Evolutionary conservation across 371 early-diverging fungal genomes (phyloP).

Genomic region (Mortierella sp.): DNA sequence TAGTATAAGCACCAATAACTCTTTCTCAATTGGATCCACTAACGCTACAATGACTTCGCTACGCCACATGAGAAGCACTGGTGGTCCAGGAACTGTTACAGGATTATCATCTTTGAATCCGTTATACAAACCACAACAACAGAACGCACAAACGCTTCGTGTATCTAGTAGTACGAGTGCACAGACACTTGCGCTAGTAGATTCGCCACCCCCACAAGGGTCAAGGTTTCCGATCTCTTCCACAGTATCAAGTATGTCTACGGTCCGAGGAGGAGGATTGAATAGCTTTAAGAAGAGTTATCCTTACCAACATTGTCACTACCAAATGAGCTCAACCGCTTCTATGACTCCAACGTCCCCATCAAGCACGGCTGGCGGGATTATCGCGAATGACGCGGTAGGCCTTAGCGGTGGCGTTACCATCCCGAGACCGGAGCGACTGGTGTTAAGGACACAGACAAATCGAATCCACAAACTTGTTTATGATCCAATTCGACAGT

Average conservation of each 20-base stretch:
- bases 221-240: background rate
- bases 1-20: background rate
- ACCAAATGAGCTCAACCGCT: conserved; percentile 13
- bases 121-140: conserved; percentile 8
- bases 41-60: conserved; percentile 4
- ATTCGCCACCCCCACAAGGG: background rate
- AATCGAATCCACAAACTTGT: conserved; percentile 44
- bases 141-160: background rate
- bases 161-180: conserved; percentile 7
- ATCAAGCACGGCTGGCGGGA: background rate
- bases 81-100: background rate
- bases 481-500: conserved; percentile 48
- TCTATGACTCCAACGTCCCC: conserved; percentile 31
- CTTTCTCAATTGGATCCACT: conserved; percentile 4
- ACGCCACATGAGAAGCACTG: conserved; percentile 5
- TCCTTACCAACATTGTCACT: conserved; percentile 20
- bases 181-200: conserved; percentile 7
- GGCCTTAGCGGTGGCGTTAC: background rate
- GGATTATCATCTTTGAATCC: conserved; percentile 19
- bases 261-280: conserved; percentile 2
- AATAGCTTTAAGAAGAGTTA: background rate
- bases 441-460: conserved; percentile 48
- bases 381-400: background rate
- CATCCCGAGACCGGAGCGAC: conserved; percentile 31
- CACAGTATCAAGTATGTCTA: background rate